Base-by-base conservation (phyloP, 306 rosid species). In the Cajanus cajan region DNA sequence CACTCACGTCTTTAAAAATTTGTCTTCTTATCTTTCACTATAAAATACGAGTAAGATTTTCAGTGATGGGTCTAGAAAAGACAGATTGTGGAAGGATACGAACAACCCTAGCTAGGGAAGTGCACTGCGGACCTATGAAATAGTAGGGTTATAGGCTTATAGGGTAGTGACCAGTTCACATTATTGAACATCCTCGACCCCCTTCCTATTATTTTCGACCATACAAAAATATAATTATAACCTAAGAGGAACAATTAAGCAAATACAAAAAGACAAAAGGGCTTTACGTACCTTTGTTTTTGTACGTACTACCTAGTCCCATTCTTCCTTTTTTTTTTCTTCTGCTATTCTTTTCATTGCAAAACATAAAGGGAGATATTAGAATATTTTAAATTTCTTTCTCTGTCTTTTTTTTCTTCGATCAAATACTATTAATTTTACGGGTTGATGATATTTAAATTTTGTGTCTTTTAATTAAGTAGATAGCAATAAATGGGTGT, bases 61-160 rank as follows among this genome's bases (percentile, higher is more conserved):
- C 4, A 24, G 12, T 63, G 65, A 66, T 48, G 45, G 58, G 68
- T 37, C 41, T 66, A 59, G 18, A 73, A 68, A 78, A 43, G 76
- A 78, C 59, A 45, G 44, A 44, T 57, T 16, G 22, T 44, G 34
- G 2, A 37, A 45, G 39, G n/a, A 64, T 54, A 66, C 55, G 43
- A 50, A 76, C 74, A 41, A 25, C 21, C 37, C 75, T 63, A 63
- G 59, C 62, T 51, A 76, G 41, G 25, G 45, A 52, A 41, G 34
- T 68, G 37, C 59, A 74, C 36, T 24, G 9, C 4, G 45, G 12
- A 31, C 28, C 64, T 61, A 43, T 73, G 40, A 41, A 37, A 21
- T 44, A 74, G 5, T 43, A 68, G 81, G 77, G 72, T n/a, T n/a
- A n/a, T n/a, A n/a, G n/a, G n/a, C n/a, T 59, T 58, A 24, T 68